Evolutionary conservation across 2,329 filamentous ascomycete species (phyloP).

Genomic region (Pyricularia grisea): DNA sequence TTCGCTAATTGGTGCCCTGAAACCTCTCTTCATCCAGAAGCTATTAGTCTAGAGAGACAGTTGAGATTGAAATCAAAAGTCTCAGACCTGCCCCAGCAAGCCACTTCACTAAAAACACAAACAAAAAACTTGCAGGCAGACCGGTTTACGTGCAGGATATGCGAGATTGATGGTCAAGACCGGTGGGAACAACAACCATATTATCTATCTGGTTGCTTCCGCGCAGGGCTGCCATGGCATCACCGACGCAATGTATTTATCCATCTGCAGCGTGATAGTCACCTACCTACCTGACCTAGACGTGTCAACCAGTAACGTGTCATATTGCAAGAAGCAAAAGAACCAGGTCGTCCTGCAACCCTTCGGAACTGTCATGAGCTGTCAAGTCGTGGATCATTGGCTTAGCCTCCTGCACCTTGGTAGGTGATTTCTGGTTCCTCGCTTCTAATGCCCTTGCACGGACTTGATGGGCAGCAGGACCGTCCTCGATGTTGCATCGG

Average conservation of each 20-base stretch:
- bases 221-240: not conserved
- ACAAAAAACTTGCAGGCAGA: too few relatives aligned
- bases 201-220: not conserved
- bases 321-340: not conserved
- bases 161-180: not conserved
- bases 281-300: not conserved
- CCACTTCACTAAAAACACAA: not conserved
- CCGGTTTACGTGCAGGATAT: not conserved
- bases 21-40: not conserved
- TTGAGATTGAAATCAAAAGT: not conserved
- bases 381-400: not conserved
- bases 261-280: not conserved
- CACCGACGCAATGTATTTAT: not conserved
- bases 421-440: not conserved
- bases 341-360: not conserved
- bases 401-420: not conserved
- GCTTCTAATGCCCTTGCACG: not conserved
- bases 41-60: not conserved
- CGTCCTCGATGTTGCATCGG: not conserved
- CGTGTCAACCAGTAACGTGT: not conserved
- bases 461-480: not conserved
- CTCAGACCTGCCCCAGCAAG: not conserved
- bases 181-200: not conserved
- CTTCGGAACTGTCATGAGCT: not conserved
- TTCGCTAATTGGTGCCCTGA: not conserved